Conservation (phyloP, 2,329 filamentous ascomycete species). For the Calonectria montana region DNA sequence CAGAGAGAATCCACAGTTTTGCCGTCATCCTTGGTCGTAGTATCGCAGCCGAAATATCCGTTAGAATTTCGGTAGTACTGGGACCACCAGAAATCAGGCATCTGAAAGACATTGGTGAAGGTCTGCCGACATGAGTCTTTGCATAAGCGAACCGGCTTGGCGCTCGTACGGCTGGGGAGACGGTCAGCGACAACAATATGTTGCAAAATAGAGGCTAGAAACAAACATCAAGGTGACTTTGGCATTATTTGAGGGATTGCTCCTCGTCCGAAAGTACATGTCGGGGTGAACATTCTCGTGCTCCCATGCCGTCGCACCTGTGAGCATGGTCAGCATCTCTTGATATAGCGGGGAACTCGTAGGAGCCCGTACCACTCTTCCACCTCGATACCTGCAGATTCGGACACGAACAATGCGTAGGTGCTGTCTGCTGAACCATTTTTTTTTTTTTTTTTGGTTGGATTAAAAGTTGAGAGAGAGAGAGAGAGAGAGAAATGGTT, state of each 20-base stretch:
- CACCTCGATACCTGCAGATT: not conserved
- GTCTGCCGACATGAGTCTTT: not conserved
- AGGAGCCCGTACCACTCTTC: not conserved
- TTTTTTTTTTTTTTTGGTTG: too few relatives aligned
- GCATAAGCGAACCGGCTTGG: not conserved
- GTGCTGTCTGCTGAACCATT: too few relatives aligned
- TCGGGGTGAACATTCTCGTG: not conserved
- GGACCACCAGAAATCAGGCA: constrained; percentile 10
- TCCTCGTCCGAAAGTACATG: not conserved
- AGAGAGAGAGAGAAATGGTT: too few relatives aligned
- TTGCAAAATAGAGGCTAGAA: not conserved
- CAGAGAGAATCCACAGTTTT: not conserved
- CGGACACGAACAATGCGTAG: not conserved
- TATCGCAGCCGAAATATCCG: constrained; percentile 18
- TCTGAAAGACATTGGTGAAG: not conserved
- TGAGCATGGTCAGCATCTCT: not conserved
- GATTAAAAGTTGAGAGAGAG: too few relatives aligned
- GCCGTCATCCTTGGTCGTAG: not conserved
- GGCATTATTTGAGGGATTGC: not conserved
- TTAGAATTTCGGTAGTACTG: constrained; percentile 3
- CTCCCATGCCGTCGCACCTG: not conserved
- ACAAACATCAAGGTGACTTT: not conserved
- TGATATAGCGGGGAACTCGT: not conserved
- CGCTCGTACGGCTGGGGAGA: not conserved
- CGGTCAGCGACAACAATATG: not conserved